Percentiles rank a stretch among this genome's conserved stretches.
These are phyloP conservation scores for Zostera marina DNA, from an alignment of 116 monocot species.

Conservation along the genomic window DNA sequence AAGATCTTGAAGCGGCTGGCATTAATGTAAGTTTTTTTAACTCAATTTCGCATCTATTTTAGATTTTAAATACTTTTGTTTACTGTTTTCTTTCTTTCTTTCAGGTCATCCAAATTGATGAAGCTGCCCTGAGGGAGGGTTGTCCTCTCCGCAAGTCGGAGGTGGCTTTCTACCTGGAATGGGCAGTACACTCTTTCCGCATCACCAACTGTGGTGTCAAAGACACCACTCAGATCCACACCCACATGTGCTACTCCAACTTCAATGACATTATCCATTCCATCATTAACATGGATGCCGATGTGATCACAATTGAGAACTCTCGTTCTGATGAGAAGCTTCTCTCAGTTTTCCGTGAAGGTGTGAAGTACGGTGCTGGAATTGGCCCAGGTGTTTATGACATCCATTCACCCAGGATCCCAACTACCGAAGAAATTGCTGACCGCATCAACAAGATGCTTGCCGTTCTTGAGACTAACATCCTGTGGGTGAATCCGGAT, in stretches of 20 bases:
- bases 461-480: slow-evolving; percentile 67
- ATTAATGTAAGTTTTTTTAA: slow-evolving; percentile 21
- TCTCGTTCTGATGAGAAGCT: slow-evolving; percentile 87
- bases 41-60: not conserved
- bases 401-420: slow-evolving; percentile 87
- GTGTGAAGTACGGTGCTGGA: slow-evolving; percentile 77
- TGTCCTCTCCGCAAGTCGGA: slow-evolving; percentile 47
- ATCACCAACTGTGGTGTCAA: slow-evolving; percentile 57
- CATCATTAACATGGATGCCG: slow-evolving; percentile 89
- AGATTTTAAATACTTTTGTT: not conserved
- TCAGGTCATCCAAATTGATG: slow-evolving; percentile 58
- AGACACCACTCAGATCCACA: slow-evolving; percentile 78
- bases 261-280: slow-evolving; percentile 90
- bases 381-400: slow-evolving; percentile 85
- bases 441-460: slow-evolving; percentile 91
- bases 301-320: slow-evolving; percentile 91
- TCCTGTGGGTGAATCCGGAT: slow-evolving; percentile 85
- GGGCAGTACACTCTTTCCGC: slow-evolving; percentile 57
- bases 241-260: slow-evolving; percentile 97
- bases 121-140: slow-evolving; percentile 49
- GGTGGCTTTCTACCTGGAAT: slow-evolving; percentile 43
- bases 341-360: slow-evolving; percentile 82
- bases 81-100: slow-evolving; percentile 1
- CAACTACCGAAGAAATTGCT: slow-evolving; percentile 68
- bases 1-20: slow-evolving; percentile 52